Evolutionary conservation across 306 rosid genomes (phyloP), one percentile per base, ranked within the genome.

Genomic region (Carpinus viminea): DNA sequence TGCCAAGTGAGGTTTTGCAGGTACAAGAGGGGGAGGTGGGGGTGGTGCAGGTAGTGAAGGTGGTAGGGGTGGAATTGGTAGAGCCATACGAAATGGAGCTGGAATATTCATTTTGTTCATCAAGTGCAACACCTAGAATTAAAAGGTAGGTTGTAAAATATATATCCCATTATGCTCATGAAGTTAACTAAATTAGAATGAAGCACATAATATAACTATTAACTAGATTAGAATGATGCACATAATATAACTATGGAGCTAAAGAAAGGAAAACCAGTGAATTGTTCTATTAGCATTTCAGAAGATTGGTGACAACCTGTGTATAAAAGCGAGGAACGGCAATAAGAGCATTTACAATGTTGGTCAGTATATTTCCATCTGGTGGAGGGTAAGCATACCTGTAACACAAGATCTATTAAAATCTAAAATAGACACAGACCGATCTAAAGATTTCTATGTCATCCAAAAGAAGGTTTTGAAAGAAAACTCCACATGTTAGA

Each of bases 101-200:
- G 98, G 98, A 76, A 95, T 92, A 82, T 91, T 90, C 98, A 95
- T 92, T 89, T 92, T 95, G 88, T 95, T 95, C 98, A 95, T 95
- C 82, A 95, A 83, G 86, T 95, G 98, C 76, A 95, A 86, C 82
- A 94, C 98, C 97, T 94, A 81, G 64, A 75, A 72, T 70, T 36
- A 47, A 74, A 75, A 51, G 81, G 72, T 12, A 41, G 57, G 73
- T 60, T 60, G 73, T 74, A 56, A 90, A 78, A 26, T 62, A 79
- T 76, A 76, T 36, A 76, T 53, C 57, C 61, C 76, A 68, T 28
- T 68, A 68, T 61, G 38, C 38, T 61, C 43, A n/a, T 69, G 36
- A 62, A 20, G n/a, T 62, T 79, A 78, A 34, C 68, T 21, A 70
- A 31, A 83, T 54, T 53, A 77, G 75, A 73, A 57, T 8, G 2